These are phyloP conservation scores for Pythium utonaiense DNA, from an alignment of 352 stramenopile genomes.

Conservation along the genomic window DNA sequence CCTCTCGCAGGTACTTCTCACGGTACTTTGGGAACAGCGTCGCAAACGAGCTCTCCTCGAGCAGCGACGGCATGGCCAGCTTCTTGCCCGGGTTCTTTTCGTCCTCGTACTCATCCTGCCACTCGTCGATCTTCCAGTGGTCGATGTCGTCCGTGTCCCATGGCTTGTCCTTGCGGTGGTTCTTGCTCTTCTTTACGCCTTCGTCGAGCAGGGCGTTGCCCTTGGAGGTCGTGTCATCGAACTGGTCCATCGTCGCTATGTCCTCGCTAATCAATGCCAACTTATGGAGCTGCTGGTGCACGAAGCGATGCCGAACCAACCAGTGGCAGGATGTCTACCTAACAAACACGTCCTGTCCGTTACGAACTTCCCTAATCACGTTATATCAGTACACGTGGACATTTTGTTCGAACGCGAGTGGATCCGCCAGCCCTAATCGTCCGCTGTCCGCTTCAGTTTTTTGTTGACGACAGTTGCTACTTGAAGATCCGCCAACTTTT, in stretches of 20 bases:
- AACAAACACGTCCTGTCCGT: not conserved
- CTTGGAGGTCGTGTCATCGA: conserved; percentile 40
- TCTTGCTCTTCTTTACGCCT: conserved; percentile 73
- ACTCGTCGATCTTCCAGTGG: conserved; percentile 97
- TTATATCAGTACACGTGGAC: conserved; percentile 19
- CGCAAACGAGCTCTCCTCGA: conserved; percentile 99
- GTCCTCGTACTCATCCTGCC: conserved; percentile 72
- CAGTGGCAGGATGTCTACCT: not conserved
- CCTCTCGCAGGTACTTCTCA: conserved; percentile 98
- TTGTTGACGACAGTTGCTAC: not conserved
- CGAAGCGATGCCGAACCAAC: conserved; percentile 27
- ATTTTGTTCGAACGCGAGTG: conserved; percentile 1
- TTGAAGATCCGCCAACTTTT: not conserved
- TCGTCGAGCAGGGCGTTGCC: conserved; percentile 30
- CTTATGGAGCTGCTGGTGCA: not conserved
- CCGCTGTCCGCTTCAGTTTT: conserved; percentile 16
- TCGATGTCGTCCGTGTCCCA: conserved; percentile 98
- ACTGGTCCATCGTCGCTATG: conserved; percentile 65
- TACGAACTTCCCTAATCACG: not conserved
- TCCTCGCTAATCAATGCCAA: too few species aligned
- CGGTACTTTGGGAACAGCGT: conserved; percentile 99
- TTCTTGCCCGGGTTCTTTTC: conserved; percentile 75
- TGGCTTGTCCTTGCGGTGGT: conserved; percentile 98
- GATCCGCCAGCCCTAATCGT: conserved; percentile 21
- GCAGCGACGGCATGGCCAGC: conserved; percentile 74